phyloP scores from a whole-genome alignment of 2,329 filamentous ascomycete genomes.

The Penicillium oxalicum region DNA sequence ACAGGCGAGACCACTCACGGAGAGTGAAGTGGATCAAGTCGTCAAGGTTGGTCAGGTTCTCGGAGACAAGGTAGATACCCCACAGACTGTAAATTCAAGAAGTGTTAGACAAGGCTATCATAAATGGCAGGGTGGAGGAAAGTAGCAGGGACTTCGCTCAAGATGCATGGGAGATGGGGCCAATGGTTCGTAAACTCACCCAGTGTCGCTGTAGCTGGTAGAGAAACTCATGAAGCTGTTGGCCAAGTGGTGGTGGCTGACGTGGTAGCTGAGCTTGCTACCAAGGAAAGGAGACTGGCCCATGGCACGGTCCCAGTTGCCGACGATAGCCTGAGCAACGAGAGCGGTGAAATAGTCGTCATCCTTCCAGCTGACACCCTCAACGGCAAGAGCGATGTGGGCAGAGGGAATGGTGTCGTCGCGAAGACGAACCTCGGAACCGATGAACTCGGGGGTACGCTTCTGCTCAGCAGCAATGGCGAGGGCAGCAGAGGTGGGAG shows the following conservation, averaged over 20 bases:
- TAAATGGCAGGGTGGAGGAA: no score
- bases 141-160: no score
- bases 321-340: slow-evolving; percentile 95
- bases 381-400: slow-evolving; percentile 96
- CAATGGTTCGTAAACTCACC: slow-evolving; percentile 53
- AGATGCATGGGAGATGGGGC: no score
- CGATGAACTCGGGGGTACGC: slow-evolving; percentile 88
- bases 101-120: neutral
- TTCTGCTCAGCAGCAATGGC: slow-evolving; percentile 67
- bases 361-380: slow-evolving; percentile 99
- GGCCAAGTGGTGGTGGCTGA: slow-evolving; percentile 90
- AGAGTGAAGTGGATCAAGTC: slow-evolving; percentile 98
- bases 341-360: slow-evolving; percentile 98
- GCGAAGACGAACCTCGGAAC: slow-evolving; percentile 89
- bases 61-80: slow-evolving; percentile 97
- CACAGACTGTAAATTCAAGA: slow-evolving; percentile 63
- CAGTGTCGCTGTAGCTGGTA: slow-evolving; percentile 98
- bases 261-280: slow-evolving; percentile 92
- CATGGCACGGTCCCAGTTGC: slow-evolving; percentile 99
- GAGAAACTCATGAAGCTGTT: slow-evolving; percentile 99
- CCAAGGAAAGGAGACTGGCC: slow-evolving; percentile 95
- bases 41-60: slow-evolving; percentile 79
- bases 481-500: slow-evolving; percentile 67
- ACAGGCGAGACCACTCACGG: slow-evolving; percentile 95
- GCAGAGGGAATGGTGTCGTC: slow-evolving; percentile 94